Conservation (phyloP, 805 yeast genomes). For the Ascoidea tarda region DNA sequence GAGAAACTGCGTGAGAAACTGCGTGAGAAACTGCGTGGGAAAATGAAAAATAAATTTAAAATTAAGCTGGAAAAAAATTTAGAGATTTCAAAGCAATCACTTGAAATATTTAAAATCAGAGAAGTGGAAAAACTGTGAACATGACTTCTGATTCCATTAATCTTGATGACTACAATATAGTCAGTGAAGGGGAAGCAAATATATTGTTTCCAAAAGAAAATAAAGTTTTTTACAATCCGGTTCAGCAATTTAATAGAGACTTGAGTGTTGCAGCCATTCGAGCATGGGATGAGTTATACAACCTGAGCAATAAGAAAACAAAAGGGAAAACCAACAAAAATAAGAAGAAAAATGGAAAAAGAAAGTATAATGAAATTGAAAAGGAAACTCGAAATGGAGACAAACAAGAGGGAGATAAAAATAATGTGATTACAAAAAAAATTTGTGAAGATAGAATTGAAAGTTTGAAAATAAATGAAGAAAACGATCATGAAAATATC, state of each 20-base stretch:
- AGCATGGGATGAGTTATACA: constrained; percentile 67
- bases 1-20: too few species aligned
- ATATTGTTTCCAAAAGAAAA: constrained; percentile 73
- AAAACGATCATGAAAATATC: constrained; percentile 1
- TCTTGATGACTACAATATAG: constrained; percentile 23
- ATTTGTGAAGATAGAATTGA: constrained; percentile 1
- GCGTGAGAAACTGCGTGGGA: too few species aligned
- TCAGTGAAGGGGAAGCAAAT: constrained; percentile 71
- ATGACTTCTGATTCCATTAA: constrained; percentile 9
- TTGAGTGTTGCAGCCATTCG: constrained; percentile 70
- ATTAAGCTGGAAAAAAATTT: too few species aligned
- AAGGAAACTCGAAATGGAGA: not conserved
- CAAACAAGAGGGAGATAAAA: constrained; percentile 3
- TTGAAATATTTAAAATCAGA: too few species aligned
- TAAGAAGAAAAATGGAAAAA: constrained; percentile 18
- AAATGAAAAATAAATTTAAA: too few species aligned
- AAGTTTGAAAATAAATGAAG: constrained; percentile 1
- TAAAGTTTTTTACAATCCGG: constrained; percentile 85
- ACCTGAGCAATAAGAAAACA: constrained; percentile 14
- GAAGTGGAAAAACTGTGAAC: not conserved
- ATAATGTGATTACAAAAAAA: constrained; percentile 3
- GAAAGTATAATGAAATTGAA: constrained; percentile 6
- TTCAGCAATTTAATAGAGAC: constrained; percentile 94
- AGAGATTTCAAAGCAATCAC: too few species aligned
- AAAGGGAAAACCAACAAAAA: constrained; percentile 14